These are phyloP conservation scores for Linanthus parryae DNA, from an alignment of 148 eudicot genomes.

Conservation along the genomic window DNA sequence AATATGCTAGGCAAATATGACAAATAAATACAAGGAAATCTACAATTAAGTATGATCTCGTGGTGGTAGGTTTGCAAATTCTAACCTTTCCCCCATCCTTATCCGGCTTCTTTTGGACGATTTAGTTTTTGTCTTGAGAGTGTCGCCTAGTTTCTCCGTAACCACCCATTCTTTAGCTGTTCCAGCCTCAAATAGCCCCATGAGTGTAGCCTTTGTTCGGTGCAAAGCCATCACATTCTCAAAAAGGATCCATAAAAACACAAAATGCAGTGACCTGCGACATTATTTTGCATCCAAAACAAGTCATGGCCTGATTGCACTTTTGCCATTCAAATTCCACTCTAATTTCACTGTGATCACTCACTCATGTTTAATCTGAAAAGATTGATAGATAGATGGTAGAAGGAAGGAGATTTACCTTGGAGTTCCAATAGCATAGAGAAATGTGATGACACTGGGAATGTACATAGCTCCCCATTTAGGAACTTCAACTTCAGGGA, in stretches of 20 bases:
- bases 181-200: conserved; percentile 66
- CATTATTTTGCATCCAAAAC: neutral
- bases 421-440: conserved; percentile 79
- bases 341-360: too few relatives aligned
- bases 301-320: neutral
- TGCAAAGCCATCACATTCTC: conserved; percentile 92
- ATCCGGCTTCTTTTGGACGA: conserved; percentile 29
- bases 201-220: conserved; percentile 73
- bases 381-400: neutral
- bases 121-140: conserved; percentile 40
- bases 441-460: conserved; percentile 56
- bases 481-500: conserved; percentile 72
- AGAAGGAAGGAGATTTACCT: conserved; percentile 25
- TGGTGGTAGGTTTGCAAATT: too few relatives aligned
- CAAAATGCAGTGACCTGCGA: conserved; percentile 56
- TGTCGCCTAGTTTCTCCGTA: conserved; percentile 77
- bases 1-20: too few relatives aligned
- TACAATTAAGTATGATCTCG: too few relatives aligned
- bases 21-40: too few relatives aligned
- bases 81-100: conserved; percentile 55
- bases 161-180: conserved; percentile 88
- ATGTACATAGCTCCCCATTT: conserved; percentile 78
- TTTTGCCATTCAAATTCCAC: neutral
- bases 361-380: neutral
- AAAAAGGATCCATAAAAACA: conserved; percentile 72